Base-by-base conservation (phyloP, 176 grass and related monocot genomes). In the Eleusine coracana region DNA sequence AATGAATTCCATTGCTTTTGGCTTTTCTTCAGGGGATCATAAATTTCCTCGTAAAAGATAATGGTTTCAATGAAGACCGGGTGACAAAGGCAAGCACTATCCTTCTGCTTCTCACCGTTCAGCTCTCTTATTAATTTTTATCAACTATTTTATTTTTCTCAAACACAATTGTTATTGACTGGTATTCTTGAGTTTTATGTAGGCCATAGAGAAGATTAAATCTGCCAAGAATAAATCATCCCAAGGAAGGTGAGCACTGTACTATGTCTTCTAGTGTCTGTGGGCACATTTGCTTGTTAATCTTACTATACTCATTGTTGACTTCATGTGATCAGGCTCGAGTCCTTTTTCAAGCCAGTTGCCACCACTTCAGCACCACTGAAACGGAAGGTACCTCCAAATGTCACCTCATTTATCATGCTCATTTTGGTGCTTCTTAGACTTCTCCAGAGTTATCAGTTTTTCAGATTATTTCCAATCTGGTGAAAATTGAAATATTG, bases 201-300 rank as follows among this genome's bases (percentile, higher is more conserved):
- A 98, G 96, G 92, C 92, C 36, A 91, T 98, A 88, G 96, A 92
- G 87, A 98, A 88, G 80, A 98, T 98, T 65, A 94, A 93, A 83
- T 84, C 89, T 37, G 82, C 92, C 58, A 95, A 93, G 76, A 95
- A 95, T 73, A 98, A 98, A 87, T 88, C 87, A 76, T 73, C 88
- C 23, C 90, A 85, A 78, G 89, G 85, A 72, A 84, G 87, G 92
- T 98, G 83, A 91, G 71, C 18, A 82, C 34, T 39, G 14, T 73
- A n/a, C 3, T 36, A 12, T 54, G 68, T 63, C 45, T 68, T 74
- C 41, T 41, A 15, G 11, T 70, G 28, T 41, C 15, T 66, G 1
- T 64, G 71, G 9, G 25, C 55, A 25, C 68, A 79, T 50, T 84
- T 13, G 3, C 12, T 70, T 76, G 25, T 81, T 64, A 7, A 71